phyloP scores from a whole-genome alignment of 2,329 filamentous ascomycete genomes.

The Fusarium sacchari region DNA sequence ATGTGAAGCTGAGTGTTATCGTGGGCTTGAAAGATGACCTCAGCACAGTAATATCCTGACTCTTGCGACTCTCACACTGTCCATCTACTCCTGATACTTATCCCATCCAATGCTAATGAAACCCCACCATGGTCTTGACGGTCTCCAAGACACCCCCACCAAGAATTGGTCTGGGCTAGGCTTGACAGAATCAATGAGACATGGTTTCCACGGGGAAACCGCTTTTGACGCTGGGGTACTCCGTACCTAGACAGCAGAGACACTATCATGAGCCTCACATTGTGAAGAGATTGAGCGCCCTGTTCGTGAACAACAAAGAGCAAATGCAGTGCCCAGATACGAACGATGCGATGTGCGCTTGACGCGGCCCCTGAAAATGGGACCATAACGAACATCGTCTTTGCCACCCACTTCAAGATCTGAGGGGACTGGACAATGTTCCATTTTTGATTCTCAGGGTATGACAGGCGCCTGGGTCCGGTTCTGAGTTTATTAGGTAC shows the following conservation, averaged over 20 bases:
- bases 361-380: constrained; percentile 17
- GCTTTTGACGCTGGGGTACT: constrained; percentile 19
- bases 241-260: neutral
- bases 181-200: constrained; percentile 32
- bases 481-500: neutral
- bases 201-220: constrained; percentile 26
- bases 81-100: neutral
- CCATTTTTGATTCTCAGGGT: constrained; percentile 23
- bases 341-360: neutral
- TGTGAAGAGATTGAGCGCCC: neutral
- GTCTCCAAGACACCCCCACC: constrained; percentile 34
- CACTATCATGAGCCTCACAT: constrained; percentile 21
- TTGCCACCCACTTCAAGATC: constrained; percentile 28
- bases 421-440: neutral
- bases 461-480: constrained; percentile 7
- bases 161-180: constrained; percentile 20
- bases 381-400: constrained; percentile 23
- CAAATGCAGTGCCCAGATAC: neutral
- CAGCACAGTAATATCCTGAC: constrained; percentile 1
- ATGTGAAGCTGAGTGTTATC: neutral
- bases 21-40: neutral
- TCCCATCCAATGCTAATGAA: constrained; percentile 26
- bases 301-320: neutral
- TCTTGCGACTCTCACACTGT: neutral
- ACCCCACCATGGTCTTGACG: constrained; percentile 25